These are phyloP conservation scores for Rhodomyrtus tomentosa DNA, from an alignment of 345 rosid genomes.

Conservation along the genomic window DNA sequence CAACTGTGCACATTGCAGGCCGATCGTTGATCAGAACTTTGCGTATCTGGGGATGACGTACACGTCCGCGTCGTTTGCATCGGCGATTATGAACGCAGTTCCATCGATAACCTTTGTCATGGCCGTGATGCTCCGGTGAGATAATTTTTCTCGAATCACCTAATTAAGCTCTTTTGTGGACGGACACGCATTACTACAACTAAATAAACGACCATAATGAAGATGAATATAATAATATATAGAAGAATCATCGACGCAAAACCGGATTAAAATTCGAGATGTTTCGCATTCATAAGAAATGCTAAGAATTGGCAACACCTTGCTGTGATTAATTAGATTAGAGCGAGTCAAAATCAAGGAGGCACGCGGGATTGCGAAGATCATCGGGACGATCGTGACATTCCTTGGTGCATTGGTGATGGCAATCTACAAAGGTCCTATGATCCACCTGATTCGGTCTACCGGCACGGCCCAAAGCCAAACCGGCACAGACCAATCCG, in stretches of 20 bases:
- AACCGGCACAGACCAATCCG: constrained; percentile 6
- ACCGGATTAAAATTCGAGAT: background rate
- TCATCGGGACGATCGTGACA: constrained; percentile 47
- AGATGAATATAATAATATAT: background rate
- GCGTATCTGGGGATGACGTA: constrained; percentile 50
- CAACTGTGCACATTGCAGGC: constrained; percentile 20
- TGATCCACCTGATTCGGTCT: constrained; percentile 28
- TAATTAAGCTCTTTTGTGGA: background rate
- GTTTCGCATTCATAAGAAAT: background rate
- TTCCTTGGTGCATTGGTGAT: constrained; percentile 59
- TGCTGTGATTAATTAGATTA: constrained; percentile 17
- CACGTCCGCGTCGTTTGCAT: constrained; percentile 59
- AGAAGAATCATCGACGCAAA: background rate
- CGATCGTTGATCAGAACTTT: constrained; percentile 69
- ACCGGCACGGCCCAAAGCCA: constrained; percentile 2
- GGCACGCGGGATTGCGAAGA: constrained; percentile 43
- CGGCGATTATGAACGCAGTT: constrained; percentile 71
- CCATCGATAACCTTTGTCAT: constrained; percentile 68
- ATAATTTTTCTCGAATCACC: background rate
- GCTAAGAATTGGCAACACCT: background rate
- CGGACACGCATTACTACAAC: background rate
- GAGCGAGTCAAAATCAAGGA: constrained; percentile 42
- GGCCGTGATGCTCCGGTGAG: constrained; percentile 48
- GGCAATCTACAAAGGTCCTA: constrained; percentile 66
- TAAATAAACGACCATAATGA: background rate